Conservation (phyloP, 805 yeast genomes). For the Starmerella floris region DNA sequence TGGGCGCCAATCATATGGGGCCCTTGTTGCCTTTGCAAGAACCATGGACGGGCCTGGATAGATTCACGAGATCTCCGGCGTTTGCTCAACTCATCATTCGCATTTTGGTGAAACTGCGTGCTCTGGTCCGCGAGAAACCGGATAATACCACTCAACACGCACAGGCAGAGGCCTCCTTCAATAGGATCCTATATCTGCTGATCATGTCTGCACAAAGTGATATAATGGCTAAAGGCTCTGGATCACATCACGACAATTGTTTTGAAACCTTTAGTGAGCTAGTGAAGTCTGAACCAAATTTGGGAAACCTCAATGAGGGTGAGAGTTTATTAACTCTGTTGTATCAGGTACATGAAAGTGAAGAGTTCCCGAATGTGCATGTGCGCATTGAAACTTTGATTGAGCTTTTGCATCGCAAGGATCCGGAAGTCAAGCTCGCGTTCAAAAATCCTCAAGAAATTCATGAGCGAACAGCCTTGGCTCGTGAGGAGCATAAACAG, state of each 20-base stretch:
- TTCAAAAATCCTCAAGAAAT: constrained; percentile 22
- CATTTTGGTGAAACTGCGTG: constrained; percentile 6
- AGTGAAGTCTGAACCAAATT: background rate
- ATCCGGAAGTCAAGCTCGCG: constrained; percentile 8
- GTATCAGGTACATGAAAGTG: constrained; percentile 5
- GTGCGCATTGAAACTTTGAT: constrained; percentile 10
- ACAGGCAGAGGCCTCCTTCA: constrained; percentile 44
- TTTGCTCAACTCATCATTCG: constrained; percentile 21
- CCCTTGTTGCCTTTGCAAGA: constrained; percentile 26
- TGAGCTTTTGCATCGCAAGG: constrained; percentile 12
- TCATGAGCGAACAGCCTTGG: constrained; percentile 18
- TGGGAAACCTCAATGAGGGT: constrained; percentile 4
- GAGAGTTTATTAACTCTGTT: constrained; percentile 15
- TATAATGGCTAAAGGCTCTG: background rate
- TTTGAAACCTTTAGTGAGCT: constrained; percentile 5
- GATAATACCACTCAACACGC: constrained; percentile 20
- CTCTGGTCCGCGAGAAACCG: background rate
- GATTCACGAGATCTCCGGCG: constrained; percentile 22
- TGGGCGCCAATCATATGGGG: constrained; percentile 43
- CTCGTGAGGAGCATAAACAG: constrained; percentile 47
- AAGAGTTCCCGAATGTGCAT: constrained; percentile 4
- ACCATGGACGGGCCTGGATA: constrained; percentile 24
- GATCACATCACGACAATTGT: background rate
- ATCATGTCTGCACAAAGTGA: constrained; percentile 45
- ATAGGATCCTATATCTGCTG: constrained; percentile 49